These are phyloP conservation scores for Corylus avellana DNA, from an alignment of 306 rosid species.

Conservation along the genomic window DNA sequence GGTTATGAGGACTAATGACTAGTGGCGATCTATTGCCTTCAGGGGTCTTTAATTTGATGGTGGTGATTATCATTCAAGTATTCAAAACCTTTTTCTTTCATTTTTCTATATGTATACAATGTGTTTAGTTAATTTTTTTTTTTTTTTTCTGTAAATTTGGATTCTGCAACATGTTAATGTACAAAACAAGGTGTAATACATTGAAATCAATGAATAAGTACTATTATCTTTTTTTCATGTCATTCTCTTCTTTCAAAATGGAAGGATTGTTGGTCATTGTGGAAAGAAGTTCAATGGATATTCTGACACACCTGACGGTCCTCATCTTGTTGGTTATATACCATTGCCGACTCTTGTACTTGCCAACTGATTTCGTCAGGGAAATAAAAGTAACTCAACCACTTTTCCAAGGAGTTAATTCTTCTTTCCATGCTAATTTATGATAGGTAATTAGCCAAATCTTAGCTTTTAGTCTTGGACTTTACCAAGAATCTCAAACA, in stretches of 20 bases:
- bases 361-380: too few relatives aligned
- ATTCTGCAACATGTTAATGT: not conserved
- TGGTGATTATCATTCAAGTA: not conserved
- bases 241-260: not conserved
- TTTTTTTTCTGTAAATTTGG: not conserved
- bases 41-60: not conserved
- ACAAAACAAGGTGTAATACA: not conserved
- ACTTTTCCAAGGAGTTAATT: too few relatives aligned
- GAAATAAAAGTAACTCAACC: too few relatives aligned
- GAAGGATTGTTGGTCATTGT: not conserved
- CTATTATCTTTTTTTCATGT: not conserved
- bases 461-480: too few relatives aligned
- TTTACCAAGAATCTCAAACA: too few relatives aligned
- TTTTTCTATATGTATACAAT: not conserved
- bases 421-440: too few relatives aligned
- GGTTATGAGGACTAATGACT: conserved; percentile 46
- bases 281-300: not conserved
- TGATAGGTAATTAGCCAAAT: too few relatives aligned
- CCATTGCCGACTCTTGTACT: not conserved
- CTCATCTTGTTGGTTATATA: not conserved
- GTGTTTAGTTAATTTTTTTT: not conserved
- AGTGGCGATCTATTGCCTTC: conserved; percentile 6
- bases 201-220: not conserved
- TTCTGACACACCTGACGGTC: not conserved
- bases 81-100: not conserved